Evolutionary conservation across 495 filamentous ascomycete genomes (phyloP).

Genomic region (Acidomyces sp.): DNA sequence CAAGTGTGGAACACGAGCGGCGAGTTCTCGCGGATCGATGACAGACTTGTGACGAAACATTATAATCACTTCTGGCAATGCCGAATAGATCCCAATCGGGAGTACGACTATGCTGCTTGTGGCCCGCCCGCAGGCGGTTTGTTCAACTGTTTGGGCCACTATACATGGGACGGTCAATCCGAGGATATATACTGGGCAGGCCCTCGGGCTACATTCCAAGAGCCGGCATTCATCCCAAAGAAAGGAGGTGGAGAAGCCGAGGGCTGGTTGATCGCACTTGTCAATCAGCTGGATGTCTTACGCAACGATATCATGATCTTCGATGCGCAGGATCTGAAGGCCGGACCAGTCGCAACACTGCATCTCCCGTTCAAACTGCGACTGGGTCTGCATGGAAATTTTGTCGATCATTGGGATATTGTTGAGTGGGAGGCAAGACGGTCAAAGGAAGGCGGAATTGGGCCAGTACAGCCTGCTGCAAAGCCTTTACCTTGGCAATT

Average conservation of each 20-base stretch:
- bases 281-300: constrained; percentile 34
- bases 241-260: constrained; percentile 37
- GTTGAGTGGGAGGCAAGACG: constrained; percentile 20
- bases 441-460: constrained; percentile 8
- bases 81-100: constrained; percentile 14
- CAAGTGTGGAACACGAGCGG: constrained; percentile 35
- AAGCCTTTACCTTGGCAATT: constrained; percentile 20
- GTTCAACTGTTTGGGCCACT: constrained; percentile 23
- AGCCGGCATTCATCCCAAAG: constrained; percentile 44
- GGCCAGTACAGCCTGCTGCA: constrained; percentile 12
- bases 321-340: constrained; percentile 17
- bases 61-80: constrained; percentile 40
- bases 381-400: constrained; percentile 24
- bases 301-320: constrained; percentile 23
- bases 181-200: constrained; percentile 20
- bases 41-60: constrained; percentile 37
- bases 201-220: constrained; percentile 33
- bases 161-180: constrained; percentile 14
- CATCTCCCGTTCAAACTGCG: constrained; percentile 26
- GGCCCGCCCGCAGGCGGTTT: constrained; percentile 20
- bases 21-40: constrained; percentile 50
- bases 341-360: constrained; percentile 18
- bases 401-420: constrained; percentile 20
- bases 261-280: constrained; percentile 41
- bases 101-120: constrained; percentile 19